Conservation (phyloP, 768 basidiomycete species). For the Macrolepiota albuminosa region DNA sequence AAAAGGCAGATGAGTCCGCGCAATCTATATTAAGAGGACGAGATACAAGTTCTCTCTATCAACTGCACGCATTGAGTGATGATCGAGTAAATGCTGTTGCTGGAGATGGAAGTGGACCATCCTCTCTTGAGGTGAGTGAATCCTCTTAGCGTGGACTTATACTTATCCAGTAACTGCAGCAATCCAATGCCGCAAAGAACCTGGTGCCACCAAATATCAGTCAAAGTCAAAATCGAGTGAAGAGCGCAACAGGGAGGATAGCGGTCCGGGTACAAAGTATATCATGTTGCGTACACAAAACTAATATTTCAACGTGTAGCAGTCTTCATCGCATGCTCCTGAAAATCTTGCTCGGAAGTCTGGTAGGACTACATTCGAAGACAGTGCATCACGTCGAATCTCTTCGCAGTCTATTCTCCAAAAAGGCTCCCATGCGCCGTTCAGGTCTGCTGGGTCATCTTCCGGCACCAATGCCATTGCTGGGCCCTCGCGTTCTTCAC, state of each 20-base stretch:
- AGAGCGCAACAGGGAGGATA: background rate
- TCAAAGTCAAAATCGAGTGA: background rate
- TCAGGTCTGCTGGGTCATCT: background rate
- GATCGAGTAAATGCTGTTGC: background rate
- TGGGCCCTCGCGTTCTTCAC: background rate
- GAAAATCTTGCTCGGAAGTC: background rate
- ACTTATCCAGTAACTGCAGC: background rate
- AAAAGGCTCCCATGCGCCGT: conserved; percentile 1
- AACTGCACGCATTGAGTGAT: background rate
- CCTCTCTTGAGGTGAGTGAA: background rate
- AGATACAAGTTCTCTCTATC: background rate
- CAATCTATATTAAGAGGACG: background rate
- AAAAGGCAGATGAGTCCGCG: background rate
- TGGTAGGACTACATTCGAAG: background rate
- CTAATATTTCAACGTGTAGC: background rate
- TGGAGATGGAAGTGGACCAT: background rate
- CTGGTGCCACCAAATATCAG: too few relatives aligned
- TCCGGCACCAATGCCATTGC: conserved; percentile 1
- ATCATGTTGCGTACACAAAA: background rate
- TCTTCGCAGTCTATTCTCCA: background rate
- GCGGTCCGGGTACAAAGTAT: background rate
- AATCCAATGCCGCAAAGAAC: background rate
- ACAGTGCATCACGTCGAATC: background rate
- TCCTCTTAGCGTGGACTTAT: background rate
- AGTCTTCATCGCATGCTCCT: background rate